Evolutionary conservation across 2,329 filamentous ascomycete genomes (phyloP), one percentile per base, ranked within the genome.

Genomic region (Westerdykella sp.): DNA sequence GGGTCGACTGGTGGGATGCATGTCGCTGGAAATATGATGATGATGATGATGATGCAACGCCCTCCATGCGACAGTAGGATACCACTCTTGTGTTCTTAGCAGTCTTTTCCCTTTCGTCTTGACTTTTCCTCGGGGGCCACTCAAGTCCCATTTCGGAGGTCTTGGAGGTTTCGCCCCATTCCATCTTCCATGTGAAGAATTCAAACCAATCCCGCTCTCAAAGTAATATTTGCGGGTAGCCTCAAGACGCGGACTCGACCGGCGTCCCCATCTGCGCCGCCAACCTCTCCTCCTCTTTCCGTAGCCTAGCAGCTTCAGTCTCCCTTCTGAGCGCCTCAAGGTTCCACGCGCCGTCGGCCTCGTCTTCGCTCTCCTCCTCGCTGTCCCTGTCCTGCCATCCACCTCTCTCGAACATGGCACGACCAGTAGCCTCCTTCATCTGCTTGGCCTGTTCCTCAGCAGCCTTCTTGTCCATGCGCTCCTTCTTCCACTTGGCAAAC

Each of bases 401-500:
- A 59, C 93, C 93, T 68, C 89, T 93, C 71, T 98, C 93, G 67
- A 98, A 98, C 70, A 98, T 76, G 6, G 89, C 87, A 71, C 90
- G 82, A 60, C 93, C 93, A 15, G 93, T 98, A 16, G 90, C 91
- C 58, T 98, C 93, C 77, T 95, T 97, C 62, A 89, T 87, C 70
- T 85, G 83, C 63, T 84, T 82, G 38, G 89, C 88, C 70, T 95
- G 83, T 54, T 93, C 86, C 60, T 98, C 93, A 16, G 93, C 93
- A 13, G 84, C 85, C 77, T 95, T 97, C 83, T 98, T 98, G 69
- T 89, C 82, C 55, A 97, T 65, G 36, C 93, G 85, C 41, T 95
- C 85, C 71, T 90, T 84, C 78, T 98, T 98, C 93, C 93, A 98
- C 63, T 93, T 93, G 49, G 88, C 88, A 63, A 98, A 98, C 1